Evolutionary conservation across 148 eudicot species (phyloP).

Genomic region (Rhododendron vialii): DNA sequence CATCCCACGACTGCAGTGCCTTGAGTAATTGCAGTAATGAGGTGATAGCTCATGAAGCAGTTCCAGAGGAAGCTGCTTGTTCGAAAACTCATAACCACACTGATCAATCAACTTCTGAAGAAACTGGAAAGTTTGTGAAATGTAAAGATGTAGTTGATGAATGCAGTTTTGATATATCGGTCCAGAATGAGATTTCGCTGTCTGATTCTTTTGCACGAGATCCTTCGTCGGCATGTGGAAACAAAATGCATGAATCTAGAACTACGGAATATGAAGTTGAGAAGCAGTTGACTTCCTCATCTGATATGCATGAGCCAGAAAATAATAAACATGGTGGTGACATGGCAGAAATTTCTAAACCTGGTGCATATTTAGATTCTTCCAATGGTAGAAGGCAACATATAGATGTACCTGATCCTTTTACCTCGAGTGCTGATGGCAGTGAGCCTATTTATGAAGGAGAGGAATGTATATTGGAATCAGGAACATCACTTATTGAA

Average conservation of each 20-base stretch:
- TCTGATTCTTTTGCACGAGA: constrained; percentile 20
- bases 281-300: constrained; percentile 22
- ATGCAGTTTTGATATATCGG: constrained; percentile 19
- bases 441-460: constrained; percentile 93
- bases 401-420: constrained; percentile 43
- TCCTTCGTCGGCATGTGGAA: constrained; percentile 20
- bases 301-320: constrained; percentile 24
- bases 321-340: constrained; percentile 21
- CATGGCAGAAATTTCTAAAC: constrained; percentile 16
- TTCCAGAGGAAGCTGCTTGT: constrained; percentile 24
- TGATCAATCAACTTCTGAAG: constrained; percentile 25
- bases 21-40: constrained; percentile 18
- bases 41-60: constrained; percentile 20
- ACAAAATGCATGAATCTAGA: background rate
- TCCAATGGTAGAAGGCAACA: constrained; percentile 29
- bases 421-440: constrained; percentile 43
- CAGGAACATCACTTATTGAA: constrained; percentile 32
- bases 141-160: constrained; percentile 23
- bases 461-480: constrained; percentile 80
- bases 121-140: constrained; percentile 21
- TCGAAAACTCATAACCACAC: constrained; percentile 15
- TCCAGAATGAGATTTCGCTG: constrained; percentile 18
- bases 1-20: constrained; percentile 23
- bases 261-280: constrained; percentile 20
- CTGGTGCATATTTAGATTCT: constrained; percentile 35